phyloP scores from a whole-genome alignment of 306 rosid genomes.

The Citrullus colocynthis region DNA sequence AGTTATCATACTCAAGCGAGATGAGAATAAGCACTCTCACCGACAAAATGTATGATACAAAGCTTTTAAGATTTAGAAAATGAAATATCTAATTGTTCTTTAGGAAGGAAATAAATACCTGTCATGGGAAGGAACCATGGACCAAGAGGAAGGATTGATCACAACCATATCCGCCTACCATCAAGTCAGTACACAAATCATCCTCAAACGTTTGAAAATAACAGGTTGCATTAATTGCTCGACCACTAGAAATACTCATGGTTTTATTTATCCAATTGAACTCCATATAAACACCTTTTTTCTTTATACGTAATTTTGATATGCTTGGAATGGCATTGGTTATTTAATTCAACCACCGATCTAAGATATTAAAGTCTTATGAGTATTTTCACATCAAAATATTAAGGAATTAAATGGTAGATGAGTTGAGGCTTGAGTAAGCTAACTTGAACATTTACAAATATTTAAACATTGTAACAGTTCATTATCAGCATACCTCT shows the following conservation, averaged over 20 bases:
- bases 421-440: neutral
- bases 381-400: neutral
- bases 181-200: slow-evolving; percentile 16
- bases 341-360: neutral
- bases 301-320: neutral
- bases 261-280: neutral
- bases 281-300: neutral
- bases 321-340: neutral
- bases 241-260: neutral
- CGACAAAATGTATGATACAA: neutral
- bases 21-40: neutral
- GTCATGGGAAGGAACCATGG: slow-evolving; percentile 78
- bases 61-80: neutral
- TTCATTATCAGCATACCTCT: neutral
- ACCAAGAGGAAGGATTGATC: slow-evolving; percentile 59
- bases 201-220: neutral
- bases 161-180: slow-evolving; percentile 74
- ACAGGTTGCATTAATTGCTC: neutral
- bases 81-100: neutral
- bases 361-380: neutral
- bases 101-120: slow-evolving; percentile 27
- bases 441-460: neutral
- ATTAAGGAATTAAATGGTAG: neutral
- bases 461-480: neutral
- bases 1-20: neutral